Conservation (phyloP, 1,284 basidiomycete genomes). For the Rhodotorula sp. region DNA sequence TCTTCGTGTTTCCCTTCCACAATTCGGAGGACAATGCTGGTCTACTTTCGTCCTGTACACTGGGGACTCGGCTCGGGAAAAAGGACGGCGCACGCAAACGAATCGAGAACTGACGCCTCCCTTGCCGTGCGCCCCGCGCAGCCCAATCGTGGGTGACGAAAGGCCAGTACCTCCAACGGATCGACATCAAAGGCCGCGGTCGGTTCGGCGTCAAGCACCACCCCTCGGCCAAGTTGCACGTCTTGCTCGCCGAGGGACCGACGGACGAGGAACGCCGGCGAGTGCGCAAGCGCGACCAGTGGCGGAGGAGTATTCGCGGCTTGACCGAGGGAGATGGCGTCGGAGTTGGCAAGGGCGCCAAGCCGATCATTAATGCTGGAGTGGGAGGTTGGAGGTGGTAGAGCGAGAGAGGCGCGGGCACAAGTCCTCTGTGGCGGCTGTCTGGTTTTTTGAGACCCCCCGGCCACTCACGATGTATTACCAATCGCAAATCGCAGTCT, state of each 20-base stretch:
- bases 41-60: not conserved
- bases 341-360: slow-evolving; percentile 13
- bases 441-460: too few species aligned
- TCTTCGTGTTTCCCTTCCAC: not conserved
- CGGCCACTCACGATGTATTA: too few species aligned
- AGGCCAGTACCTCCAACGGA: slow-evolving; percentile 64
- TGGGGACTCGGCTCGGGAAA: not conserved
- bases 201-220: slow-evolving; percentile 75
- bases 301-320: slow-evolving; percentile 41
- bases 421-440: too few species aligned
- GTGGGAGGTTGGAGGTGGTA: slow-evolving; percentile 40
- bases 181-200: slow-evolving; percentile 85
- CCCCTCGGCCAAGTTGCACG: slow-evolving; percentile 71
- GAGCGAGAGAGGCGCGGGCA: not conserved
- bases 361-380: slow-evolving; percentile 29
- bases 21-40: not conserved
- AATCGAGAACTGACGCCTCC: slow-evolving; percentile 1
- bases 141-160: slow-evolving; percentile 93
- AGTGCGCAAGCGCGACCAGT: slow-evolving; percentile 59
- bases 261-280: slow-evolving; percentile 68
- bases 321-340: slow-evolving; percentile 38
- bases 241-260: slow-evolving; percentile 79
- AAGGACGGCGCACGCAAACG: not conserved
- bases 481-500: too few species aligned
- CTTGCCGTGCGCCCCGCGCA: slow-evolving; percentile 47